Evolutionary conservation across 495 filamentous ascomycete species (phyloP).

Genomic region (Xylaria venustula): DNA sequence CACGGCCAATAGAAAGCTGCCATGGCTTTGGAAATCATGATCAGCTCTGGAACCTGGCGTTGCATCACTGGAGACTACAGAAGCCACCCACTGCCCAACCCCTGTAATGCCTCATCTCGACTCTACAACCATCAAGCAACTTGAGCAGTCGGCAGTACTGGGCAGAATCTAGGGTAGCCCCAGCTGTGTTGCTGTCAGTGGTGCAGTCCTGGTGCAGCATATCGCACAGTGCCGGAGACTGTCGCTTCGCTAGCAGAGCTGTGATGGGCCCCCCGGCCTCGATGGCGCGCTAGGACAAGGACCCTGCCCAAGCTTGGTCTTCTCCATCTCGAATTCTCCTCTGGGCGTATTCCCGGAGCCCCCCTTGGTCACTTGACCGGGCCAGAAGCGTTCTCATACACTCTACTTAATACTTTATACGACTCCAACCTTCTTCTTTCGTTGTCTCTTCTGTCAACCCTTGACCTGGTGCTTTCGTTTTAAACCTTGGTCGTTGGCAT

Average conservation of each 20-base stretch:
- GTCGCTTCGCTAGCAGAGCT: background rate
- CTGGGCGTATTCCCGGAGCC: background rate
- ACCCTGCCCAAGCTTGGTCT: background rate
- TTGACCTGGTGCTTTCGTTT: slow-evolving; percentile 8
- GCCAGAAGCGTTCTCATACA: background rate
- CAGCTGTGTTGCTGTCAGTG: too few relatives aligned
- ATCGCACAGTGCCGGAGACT: background rate
- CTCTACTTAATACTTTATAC: background rate
- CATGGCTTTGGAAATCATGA: background rate
- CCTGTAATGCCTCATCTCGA: background rate
- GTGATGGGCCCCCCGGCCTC: background rate
- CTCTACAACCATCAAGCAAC: background rate
- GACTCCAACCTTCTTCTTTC: slow-evolving; percentile 9
- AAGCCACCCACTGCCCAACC: background rate
- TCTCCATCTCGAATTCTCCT: background rate
- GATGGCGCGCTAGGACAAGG: background rate
- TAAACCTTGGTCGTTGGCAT: slow-evolving; percentile 1
- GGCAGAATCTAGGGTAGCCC: too few relatives aligned
- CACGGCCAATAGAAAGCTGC: background rate
- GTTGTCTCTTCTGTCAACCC: slow-evolving; percentile 1
- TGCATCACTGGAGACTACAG: background rate
- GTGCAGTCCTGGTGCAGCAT: background rate
- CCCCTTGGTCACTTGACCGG: background rate
- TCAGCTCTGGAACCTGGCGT: slow-evolving; percentile 3
- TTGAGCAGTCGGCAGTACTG: too few relatives aligned